These are phyloP conservation scores for Daucus carota DNA, from an alignment of 129 eudicot species.

Conservation along the genomic window DNA sequence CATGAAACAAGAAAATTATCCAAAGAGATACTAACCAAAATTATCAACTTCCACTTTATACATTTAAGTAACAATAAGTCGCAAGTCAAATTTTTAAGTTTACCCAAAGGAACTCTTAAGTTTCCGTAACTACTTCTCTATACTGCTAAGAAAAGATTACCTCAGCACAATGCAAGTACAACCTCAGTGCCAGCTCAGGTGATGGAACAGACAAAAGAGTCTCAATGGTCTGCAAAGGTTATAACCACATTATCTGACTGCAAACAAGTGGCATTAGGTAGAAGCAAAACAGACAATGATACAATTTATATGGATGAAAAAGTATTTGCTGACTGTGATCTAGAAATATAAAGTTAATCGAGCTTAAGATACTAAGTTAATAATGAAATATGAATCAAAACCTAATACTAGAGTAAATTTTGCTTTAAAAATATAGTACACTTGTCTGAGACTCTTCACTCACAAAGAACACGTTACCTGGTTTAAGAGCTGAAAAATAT, in stretches of 20 bases:
- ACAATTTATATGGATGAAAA: background rate
- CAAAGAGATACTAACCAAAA: no score
- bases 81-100: no score
- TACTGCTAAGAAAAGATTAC: slow-evolving; percentile 22
- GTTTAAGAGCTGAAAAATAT: slow-evolving; percentile 79
- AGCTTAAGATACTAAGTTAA: background rate
- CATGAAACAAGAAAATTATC: no score
- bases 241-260: background rate
- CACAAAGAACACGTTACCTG: slow-evolving; percentile 37
- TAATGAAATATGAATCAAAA: background rate
- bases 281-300: background rate
- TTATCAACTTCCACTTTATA: no score
- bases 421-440: slow-evolving; percentile 1
- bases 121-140: slow-evolving; percentile 2
- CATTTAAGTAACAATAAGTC: no score
- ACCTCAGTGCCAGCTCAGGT: slow-evolving; percentile 86
- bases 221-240: slow-evolving; percentile 58
- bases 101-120: no score
- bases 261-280: background rate
- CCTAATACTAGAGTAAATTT: background rate
- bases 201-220: slow-evolving; percentile 78
- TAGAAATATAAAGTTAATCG: background rate
- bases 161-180: slow-evolving; percentile 99
- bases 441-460: background rate
- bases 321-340: background rate